Evolutionary conservation across 2,329 filamentous ascomycete genomes (phyloP).

Genomic region (Beauveria rudraprayagi): DNA sequence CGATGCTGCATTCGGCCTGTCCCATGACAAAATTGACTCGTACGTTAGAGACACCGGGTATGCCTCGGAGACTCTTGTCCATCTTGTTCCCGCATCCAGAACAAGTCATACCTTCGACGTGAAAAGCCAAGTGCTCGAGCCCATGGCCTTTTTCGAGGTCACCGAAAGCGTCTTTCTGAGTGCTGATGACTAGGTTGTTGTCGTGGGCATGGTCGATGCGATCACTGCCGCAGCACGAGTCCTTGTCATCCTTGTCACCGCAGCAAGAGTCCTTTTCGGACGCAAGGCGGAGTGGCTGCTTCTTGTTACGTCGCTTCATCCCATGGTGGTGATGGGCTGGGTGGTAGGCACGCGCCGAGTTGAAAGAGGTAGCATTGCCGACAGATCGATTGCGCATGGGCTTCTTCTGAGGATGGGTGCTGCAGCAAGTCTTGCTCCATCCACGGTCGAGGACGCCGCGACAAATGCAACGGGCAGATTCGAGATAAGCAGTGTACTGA

Average conservation of each 20-base stretch:
- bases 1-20: constrained; percentile 25
- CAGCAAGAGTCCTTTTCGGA: constrained; percentile 9
- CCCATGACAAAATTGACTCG: constrained; percentile 32
- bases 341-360: background rate
- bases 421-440: constrained; percentile 22
- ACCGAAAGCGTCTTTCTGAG: background rate
- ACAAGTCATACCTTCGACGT: constrained; percentile 30
- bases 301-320: constrained; percentile 16
- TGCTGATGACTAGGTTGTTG: background rate
- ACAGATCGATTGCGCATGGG: background rate
- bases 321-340: constrained; percentile 17
- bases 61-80: constrained; percentile 19
- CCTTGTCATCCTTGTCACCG: constrained; percentile 7
- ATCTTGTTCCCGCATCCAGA: constrained; percentile 29
- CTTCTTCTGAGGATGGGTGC: constrained; percentile 9
- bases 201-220: constrained; percentile 6
- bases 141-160: constrained; percentile 21
- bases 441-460: constrained; percentile 24
- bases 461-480: constrained; percentile 30
- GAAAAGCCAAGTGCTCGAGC: constrained; percentile 20
- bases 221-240: constrained; percentile 12
- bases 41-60: constrained; percentile 23
- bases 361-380: background rate
- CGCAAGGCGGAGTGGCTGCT: background rate
- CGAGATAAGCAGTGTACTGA: constrained; percentile 27